Conservation (phyloP, 202 grass and related monocot genomes). For the Brachypodium distachyon region DNA sequence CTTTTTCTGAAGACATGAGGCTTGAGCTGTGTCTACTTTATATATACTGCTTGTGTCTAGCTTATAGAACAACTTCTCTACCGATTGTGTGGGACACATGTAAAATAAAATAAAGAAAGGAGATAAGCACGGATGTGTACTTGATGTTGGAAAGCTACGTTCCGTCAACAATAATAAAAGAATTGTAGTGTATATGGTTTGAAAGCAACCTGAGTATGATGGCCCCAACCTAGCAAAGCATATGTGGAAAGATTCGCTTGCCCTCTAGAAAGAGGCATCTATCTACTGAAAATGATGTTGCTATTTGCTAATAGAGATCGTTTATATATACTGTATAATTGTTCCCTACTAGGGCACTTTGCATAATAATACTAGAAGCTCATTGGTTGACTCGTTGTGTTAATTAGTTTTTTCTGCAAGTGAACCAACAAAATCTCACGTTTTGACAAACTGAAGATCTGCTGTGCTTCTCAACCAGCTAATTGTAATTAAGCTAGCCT, state of each 20-base stretch:
- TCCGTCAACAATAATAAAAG: background rate
- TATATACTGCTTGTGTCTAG: conserved; percentile 3
- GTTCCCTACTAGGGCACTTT: background rate
- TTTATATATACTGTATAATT: no score
- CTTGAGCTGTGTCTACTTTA: conserved; percentile 10
- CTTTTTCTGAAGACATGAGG: background rate
- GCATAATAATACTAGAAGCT: no score
- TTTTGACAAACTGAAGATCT: background rate
- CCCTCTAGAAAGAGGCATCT: background rate
- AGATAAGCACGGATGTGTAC: conserved; percentile 41
- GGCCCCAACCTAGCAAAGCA: conserved; percentile 20
- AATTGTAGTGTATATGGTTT: background rate
- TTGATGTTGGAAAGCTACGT: conserved; percentile 26
- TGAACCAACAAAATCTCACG: background rate
- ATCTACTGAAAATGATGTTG: background rate
- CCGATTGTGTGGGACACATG: background rate
- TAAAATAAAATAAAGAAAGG: background rate
- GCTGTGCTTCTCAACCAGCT: background rate
- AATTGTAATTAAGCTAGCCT: background rate
- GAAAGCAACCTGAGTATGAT: conserved; percentile 23
- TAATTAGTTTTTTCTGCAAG: background rate
- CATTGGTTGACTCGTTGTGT: no score
- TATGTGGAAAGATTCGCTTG: background rate
- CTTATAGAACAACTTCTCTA: conserved; percentile 11
- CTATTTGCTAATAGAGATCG: background rate